Conservation (phyloP, 2,329 filamentous ascomycete genomes). For the Bipolaris sorokiniana region DNA sequence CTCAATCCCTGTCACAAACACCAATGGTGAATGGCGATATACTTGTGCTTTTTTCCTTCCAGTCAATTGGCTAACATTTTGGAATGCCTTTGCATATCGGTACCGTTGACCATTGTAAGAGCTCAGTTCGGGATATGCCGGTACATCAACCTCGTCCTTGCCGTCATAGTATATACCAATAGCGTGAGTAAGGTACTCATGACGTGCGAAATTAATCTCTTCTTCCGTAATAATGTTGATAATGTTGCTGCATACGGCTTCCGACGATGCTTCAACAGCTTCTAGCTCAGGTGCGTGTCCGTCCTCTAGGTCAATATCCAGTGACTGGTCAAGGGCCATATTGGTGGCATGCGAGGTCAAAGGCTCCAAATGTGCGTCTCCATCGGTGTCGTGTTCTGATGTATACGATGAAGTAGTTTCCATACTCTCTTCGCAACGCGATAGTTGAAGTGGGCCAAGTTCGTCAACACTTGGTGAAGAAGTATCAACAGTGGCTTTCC, state of each 20-base stretch:
- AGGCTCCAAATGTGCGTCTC: background rate
- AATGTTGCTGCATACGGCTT: background rate
- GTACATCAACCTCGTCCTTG: conserved; percentile 7
- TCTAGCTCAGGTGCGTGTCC: background rate
- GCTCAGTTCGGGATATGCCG: conserved; percentile 24
- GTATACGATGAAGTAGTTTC: background rate
- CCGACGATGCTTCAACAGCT: background rate
- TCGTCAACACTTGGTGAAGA: conserved; percentile 14
- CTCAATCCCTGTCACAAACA: background rate
- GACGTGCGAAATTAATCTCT: conserved; percentile 4
- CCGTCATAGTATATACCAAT: conserved; percentile 6
- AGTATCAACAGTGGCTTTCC: conserved; percentile 22
- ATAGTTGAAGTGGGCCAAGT: conserved; percentile 15
- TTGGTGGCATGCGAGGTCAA: background rate
- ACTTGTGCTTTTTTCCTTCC: background rate
- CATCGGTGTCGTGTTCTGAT: background rate
- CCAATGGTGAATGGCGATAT: conserved; percentile 6
- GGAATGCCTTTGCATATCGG: conserved; percentile 9
- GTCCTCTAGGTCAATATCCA: background rate
- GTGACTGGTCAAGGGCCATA: background rate
- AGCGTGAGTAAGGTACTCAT: background rate
- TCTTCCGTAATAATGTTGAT: background rate
- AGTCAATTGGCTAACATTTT: background rate
- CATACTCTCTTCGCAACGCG: background rate
- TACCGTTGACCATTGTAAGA: background rate